Conservation (phyloP, 2,329 filamentous ascomycete species). For the Thielaviopsis ethacetica region DNA sequence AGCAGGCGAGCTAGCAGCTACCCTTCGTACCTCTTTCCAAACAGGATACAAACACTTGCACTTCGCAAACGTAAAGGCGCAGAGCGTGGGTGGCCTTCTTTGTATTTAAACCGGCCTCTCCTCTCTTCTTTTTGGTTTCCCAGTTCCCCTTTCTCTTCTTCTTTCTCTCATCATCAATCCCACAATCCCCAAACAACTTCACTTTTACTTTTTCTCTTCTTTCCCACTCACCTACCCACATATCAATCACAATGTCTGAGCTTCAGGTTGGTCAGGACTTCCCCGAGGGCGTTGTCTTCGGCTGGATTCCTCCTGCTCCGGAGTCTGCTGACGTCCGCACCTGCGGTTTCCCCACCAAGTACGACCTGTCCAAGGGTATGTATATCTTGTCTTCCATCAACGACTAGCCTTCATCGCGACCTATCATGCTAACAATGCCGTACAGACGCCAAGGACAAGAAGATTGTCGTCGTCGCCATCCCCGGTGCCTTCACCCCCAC, state of each 20-base stretch:
- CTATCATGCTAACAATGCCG: conserved; percentile 1
- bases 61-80: background rate
- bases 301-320: conserved; percentile 61
- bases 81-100: background rate
- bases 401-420: background rate
- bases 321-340: conserved; percentile 52
- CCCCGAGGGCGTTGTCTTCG: conserved; percentile 67
- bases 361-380: conserved; percentile 60
- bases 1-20: background rate
- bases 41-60: no score
- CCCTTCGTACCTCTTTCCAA: no score
- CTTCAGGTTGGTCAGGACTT: conserved; percentile 72
- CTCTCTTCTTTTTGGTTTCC: background rate
- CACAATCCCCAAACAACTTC: background rate
- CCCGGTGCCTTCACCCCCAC: conserved; percentile 72
- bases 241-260: conserved; percentile 32
- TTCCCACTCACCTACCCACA: background rate
- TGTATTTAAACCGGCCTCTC: background rate
- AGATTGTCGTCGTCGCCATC: conserved; percentile 38
- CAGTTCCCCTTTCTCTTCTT: background rate
- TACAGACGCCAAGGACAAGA: conserved; percentile 39
- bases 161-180: background rate
- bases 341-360: conserved; percentile 65
- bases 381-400: conserved; percentile 7
- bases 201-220: background rate